Evolutionary conservation across 148 eudicot species (phyloP), one percentile per base, ranked within the genome.

Genomic region (Chenopodium suecicum): DNA sequence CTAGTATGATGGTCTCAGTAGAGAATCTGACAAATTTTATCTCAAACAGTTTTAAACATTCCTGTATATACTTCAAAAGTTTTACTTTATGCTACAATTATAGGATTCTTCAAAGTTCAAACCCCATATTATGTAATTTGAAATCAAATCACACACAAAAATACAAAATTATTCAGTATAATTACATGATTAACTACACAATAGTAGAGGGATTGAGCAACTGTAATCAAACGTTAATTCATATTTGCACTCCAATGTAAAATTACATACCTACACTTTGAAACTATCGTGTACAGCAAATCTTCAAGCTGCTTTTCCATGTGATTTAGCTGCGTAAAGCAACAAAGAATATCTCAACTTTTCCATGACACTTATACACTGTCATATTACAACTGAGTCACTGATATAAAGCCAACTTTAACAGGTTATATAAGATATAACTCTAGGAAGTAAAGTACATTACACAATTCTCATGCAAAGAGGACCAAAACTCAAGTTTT

Each of bases 241-340:
- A 82, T 64, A 79, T 72, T 60, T 11, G 64, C 31, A 22, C 11
- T 31, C 29, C 7, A 32, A 74, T 66, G 6, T 34, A 70, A 29
- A 41, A 81, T n/a, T 50, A 77, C 75, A 79, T 73, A 92, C 98
- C 98, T 95, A 91, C 92, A 89, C 79, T 76, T 88, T 50, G 93
- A 86, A 68, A 81, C 84, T 54, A 89, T 78, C 46, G 75, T 72
- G 76, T 88, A 87, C 74, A 95, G 84, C 80, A 95, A 84, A 65
- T 86, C 91, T 83, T 93, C 98, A 83, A 95, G 93, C 83, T 90
- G 88, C 81, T 81, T 78, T 83, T 95, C 93, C 98, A 92, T 92
- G 86, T 90, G 85, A 81, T 80, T 65, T 70, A 95, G 81, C 98
- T 95, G 92, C 68, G 75, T 23, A 34, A 5, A 9, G 77, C 56